Percentiles rank a stretch among this genome's conserved stretches.
These are phyloP conservation scores for Angophora floribunda DNA, from an alignment of 345 rosid genomes.

Conservation along the genomic window DNA sequence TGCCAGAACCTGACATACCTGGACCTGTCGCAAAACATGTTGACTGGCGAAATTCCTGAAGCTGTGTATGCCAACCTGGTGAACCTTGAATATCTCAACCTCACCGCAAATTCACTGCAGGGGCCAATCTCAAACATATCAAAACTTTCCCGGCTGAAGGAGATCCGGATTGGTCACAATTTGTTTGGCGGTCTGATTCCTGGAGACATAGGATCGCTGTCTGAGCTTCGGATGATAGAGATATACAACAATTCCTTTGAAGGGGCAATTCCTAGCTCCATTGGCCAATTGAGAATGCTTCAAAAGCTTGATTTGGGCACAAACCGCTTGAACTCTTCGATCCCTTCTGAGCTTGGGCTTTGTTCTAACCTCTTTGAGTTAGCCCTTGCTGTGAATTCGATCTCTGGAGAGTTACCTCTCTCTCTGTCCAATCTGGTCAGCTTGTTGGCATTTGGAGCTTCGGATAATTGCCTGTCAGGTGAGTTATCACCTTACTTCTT, in stretches of 20 bases:
- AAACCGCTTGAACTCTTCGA: slow-evolving; percentile 32
- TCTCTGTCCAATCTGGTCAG: slow-evolving; percentile 3
- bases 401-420: slow-evolving; percentile 31
- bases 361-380: slow-evolving; percentile 38
- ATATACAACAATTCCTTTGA: slow-evolving; percentile 26
- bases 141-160: slow-evolving; percentile 36
- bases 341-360: slow-evolving; percentile 48
- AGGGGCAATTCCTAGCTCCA: slow-evolving; percentile 41
- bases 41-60: too few species aligned
- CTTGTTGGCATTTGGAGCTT: too few species aligned
- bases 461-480: too few species aligned
- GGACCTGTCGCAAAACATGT: too few species aligned
- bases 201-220: slow-evolving; percentile 16
- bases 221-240: slow-evolving; percentile 27
- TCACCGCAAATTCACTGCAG: slow-evolving; percentile 14
- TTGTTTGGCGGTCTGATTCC: slow-evolving; percentile 35
- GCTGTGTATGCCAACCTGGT: too few species aligned
- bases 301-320: slow-evolving; percentile 18
- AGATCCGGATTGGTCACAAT: slow-evolving; percentile 21
- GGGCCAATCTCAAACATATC: slow-evolving; percentile 40
- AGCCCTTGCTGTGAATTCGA: slow-evolving; percentile 37
- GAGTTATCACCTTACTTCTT: too few species aligned
- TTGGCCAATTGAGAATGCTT: slow-evolving; percentile 39
- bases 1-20: too few species aligned
- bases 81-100: too few species aligned